Base-by-base conservation (phyloP, 495 filamentous ascomycete species). In the Clohesyomyces aquaticus region DNA sequence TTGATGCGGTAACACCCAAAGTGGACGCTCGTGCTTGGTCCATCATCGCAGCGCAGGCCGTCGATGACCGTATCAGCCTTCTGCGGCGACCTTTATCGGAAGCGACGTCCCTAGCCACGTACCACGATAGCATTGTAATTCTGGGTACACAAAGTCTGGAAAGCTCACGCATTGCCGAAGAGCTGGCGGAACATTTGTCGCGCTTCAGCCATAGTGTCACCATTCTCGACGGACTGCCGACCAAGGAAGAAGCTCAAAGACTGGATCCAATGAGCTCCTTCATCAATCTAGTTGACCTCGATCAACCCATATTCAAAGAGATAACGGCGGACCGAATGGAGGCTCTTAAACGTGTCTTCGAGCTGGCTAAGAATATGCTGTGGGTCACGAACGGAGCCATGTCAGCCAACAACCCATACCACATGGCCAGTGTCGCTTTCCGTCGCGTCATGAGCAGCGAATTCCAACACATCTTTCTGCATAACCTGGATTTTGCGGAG, bases 141-240 rank as follows among this genome's bases (percentile, higher is more conserved):
- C 3, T 63, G 9, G 60, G 60, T 6, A 22, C 10, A 10, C 14
- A 25, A 1, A 46, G 9, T 12, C 38, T 54, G 3, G 51, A 47
- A 9, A 56, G 27, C 1, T 4, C 38, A 35, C 38, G 28, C 6
- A 89, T 91, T 56, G 80, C 79, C 12, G 73, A 77, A 11, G 73
- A 82, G 48, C 73, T 88, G 18, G 77, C 80, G 55, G 69, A 76
- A 51, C 72, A 81, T 46, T 79, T 83, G 4, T 22, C 22, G 4
- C 38, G 78, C 10, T 48, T 38, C 2, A 38, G 21, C 46, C 9
- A 16, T 14, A 32, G 12, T 3, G 27, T 52, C 29, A 52, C 21
- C 1, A 16, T 22, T 14, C 3, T 63, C 12, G 25, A 49, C 42
- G 22, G 23, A 0, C n/a, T 54, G 29, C 38, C 45, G 8, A 52